These are phyloP conservation scores for Fusarium sp. DNA, from an alignment of 2,329 filamentous ascomycete genomes.

Conservation along the genomic window DNA sequence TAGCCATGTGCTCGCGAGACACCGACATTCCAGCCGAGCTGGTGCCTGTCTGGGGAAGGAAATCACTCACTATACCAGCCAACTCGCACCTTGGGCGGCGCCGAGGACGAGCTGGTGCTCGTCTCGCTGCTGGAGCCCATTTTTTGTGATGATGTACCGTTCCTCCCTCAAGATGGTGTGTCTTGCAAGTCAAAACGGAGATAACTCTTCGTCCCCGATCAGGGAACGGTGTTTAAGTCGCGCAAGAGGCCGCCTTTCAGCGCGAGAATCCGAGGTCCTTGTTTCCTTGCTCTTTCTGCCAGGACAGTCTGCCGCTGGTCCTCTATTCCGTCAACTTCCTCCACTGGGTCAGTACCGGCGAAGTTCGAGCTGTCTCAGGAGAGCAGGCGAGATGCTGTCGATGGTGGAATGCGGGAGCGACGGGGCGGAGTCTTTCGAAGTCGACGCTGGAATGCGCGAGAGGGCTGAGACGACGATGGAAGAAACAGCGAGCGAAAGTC, in stretches of 20 bases:
- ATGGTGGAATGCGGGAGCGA: constrained; percentile 40
- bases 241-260: constrained; percentile 20
- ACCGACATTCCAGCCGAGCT: constrained; percentile 33
- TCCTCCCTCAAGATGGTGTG: constrained; percentile 25
- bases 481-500: constrained; percentile 42
- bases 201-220: constrained; percentile 39
- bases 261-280: constrained; percentile 2
- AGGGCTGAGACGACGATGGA: constrained; percentile 33
- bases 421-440: constrained; percentile 29
- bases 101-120: constrained; percentile 43
- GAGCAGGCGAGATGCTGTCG: constrained; percentile 12
- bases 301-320: background rate
- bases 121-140: constrained; percentile 42
- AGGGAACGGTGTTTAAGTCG: constrained; percentile 41
- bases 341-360: constrained; percentile 12
- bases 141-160: constrained; percentile 29
- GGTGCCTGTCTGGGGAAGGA: background rate
- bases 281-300: constrained; percentile 31
- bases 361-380: constrained; percentile 34
- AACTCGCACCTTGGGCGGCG: constrained; percentile 55
- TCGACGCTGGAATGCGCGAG: constrained; percentile 38
- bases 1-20: constrained; percentile 25
- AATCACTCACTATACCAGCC: constrained; percentile 62
- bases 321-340: constrained; percentile 9
- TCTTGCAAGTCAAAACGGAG: constrained; percentile 22